Evolutionary conservation across 345 rosid species (phyloP).

Genomic region (Physaria fendleri): DNA sequence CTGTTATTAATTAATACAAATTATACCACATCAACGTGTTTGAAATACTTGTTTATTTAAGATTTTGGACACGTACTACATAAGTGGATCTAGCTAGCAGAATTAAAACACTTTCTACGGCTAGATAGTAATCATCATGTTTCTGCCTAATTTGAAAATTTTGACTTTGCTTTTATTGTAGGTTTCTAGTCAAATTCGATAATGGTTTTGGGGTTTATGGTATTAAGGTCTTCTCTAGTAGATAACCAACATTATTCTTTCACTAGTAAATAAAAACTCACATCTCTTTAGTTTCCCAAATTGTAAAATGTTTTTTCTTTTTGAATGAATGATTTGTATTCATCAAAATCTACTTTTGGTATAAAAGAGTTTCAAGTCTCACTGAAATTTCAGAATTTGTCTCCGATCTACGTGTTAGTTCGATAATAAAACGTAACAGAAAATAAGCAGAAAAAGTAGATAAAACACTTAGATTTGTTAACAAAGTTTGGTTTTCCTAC

Average conservation of each 20-base stretch:
- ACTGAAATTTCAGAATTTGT: too few relatives aligned
- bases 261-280: not conserved
- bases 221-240: not conserved
- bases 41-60: conserved; percentile 2
- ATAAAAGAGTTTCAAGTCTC: too few relatives aligned
- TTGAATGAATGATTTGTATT: too few relatives aligned
- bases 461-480: too few relatives aligned
- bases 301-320: too few relatives aligned
- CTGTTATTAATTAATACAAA: conserved; percentile 6
- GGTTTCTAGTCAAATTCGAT: conserved; percentile 9
- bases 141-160: conserved; percentile 24
- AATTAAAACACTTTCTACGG: conserved; percentile 1
- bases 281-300: too few relatives aligned
- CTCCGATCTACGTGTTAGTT: too few relatives aligned
- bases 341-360: too few relatives aligned
- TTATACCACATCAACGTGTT: conserved; percentile 19
- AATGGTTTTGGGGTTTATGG: not conserved
- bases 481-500: too few relatives aligned
- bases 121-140: conserved; percentile 24
- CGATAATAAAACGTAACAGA: too few relatives aligned
- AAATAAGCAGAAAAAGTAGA: too few relatives aligned
- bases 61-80: conserved; percentile 25
- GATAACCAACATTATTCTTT: not conserved
- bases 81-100: conserved; percentile 25
- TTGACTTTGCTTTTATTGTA: conserved; percentile 1